Evolutionary conservation across 148 eudicot genomes (phyloP), one percentile per base, ranked within the genome.

Genomic region (Euryodendron excelsum): DNA sequence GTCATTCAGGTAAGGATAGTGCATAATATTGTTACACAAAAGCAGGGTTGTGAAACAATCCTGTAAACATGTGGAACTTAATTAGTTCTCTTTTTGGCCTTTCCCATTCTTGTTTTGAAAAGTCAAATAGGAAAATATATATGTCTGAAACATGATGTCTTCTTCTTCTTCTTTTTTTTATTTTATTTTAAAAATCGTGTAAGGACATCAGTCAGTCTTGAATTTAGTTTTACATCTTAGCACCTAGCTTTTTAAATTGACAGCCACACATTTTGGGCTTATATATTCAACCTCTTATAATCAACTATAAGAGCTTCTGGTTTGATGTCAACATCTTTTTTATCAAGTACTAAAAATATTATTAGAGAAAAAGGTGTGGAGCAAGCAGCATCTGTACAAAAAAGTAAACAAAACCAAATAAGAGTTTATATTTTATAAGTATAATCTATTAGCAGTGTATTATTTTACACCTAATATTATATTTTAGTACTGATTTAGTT

Each of bases 1-100:
- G 99, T 76, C 99, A 96, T 87, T 96, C 99, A 85, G 99, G 99
- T 96, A 79, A 76, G 73, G 15, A 12, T 55, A 27, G 39, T n/a
- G 64, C 15, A 45, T 18, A 6, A 28, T 44, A 23, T 41, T 44
- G 33, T 61, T 23, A 21, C 78, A 27, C 37, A 20, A 41, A 36
- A 59, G 55, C 1, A 17, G 30, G 76, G 17, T 52, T 52, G 41
- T 72, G 7, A 52, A 72, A 30, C 61, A 31, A 31, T 25, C 61
- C 25, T 48, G 25, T 31, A n/a, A 48, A 20, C 39, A 48, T 9
- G 25, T 31, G 61, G 60, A 52, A 15, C 75, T 31, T 31, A 72
- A 72, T 50, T 30, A 45, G n/a, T 30, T 72, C 56, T 60, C 55
- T 60, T 60, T 27, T 61, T 75, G 44, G 27, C 28, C 28, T 60